A percentile compares a stretch with the other conserved stretches of the same genome.
These are phyloP conservation scores for Staphylotrichum longicolle DNA, from an alignment of 495 filamentous ascomycete species.

Conservation along the genomic window DNA sequence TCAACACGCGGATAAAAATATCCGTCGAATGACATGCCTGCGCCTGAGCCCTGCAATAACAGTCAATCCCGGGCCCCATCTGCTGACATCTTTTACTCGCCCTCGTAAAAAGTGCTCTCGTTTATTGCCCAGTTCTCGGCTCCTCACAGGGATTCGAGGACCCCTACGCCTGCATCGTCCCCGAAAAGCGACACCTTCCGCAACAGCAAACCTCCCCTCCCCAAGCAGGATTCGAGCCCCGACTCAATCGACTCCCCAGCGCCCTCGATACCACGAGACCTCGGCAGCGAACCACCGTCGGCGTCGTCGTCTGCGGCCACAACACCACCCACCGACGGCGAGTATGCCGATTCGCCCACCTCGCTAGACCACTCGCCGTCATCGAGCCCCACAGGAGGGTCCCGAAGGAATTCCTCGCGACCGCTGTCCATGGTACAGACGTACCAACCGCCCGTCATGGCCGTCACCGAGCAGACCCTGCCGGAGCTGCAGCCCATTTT, in stretches of 20 bases:
- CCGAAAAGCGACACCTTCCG: constrained; percentile 33
- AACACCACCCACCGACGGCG: constrained; percentile 26
- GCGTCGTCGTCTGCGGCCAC: constrained; percentile 30
- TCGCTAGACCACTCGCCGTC: constrained; percentile 27
- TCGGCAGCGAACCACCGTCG: constrained; percentile 28
- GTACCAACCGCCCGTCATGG: constrained; percentile 84
- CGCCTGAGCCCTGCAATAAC: neutral
- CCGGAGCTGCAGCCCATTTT: constrained; percentile 95
- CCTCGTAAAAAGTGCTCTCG: constrained; percentile 47
- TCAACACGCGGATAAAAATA: neutral
- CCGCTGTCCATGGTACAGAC: constrained; percentile 67
- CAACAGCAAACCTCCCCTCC: constrained; percentile 8
- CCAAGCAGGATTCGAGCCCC: constrained; percentile 35
- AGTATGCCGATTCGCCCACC: constrained; percentile 37
- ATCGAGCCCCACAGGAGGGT: constrained; percentile 25
- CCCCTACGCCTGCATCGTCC: constrained; percentile 39
- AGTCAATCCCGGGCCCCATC: too few species aligned
- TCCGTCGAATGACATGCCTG: neutral
- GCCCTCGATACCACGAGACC: constrained; percentile 24
- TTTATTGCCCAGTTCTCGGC: constrained; percentile 59
- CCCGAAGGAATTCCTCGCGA: constrained; percentile 42
- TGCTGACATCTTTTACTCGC: too few species aligned
- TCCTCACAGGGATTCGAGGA: constrained; percentile 42
- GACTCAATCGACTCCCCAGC: constrained; percentile 19
- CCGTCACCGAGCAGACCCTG: constrained; percentile 77